Conservation (phyloP, 306 rosid genomes). For the Dryas alaskensis region DNA sequence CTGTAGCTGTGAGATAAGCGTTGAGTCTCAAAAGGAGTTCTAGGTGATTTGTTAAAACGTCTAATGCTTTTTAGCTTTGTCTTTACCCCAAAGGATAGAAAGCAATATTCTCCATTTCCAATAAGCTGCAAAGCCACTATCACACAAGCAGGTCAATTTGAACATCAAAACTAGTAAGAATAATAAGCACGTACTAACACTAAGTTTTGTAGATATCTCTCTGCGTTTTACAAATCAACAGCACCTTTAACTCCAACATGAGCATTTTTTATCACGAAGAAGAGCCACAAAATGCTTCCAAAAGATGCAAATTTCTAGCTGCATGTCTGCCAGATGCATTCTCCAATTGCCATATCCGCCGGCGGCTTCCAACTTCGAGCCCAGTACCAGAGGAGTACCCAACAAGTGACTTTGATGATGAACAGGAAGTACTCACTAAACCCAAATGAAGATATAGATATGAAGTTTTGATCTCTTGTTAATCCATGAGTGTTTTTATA, state of each 20-base stretch:
- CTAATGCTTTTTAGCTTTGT: constrained; percentile 47
- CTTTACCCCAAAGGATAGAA: constrained; percentile 72
- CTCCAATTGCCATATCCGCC: constrained; percentile 44
- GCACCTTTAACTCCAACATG: constrained; percentile 41
- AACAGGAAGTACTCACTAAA: constrained; percentile 51
- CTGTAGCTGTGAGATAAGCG: constrained; percentile 29
- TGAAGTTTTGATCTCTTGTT: neutral
- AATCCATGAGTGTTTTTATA: neutral
- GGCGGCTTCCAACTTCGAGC: constrained; percentile 35
- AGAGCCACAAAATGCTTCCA: constrained; percentile 51
- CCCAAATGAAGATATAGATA: neutral
- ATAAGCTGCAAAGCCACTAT: constrained; percentile 68
- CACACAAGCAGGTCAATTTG: constrained; percentile 42
- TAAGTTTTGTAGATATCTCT: constrained; percentile 25
- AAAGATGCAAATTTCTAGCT: constrained; percentile 50
- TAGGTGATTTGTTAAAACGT: constrained; percentile 30
- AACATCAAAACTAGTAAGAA: constrained; percentile 32
- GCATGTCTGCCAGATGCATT: constrained; percentile 59
- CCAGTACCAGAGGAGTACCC: constrained; percentile 56
- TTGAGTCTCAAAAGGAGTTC: constrained; percentile 21
- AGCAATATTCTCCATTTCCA: constrained; percentile 38
- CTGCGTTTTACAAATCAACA: constrained; percentile 19
- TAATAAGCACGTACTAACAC: neutral
- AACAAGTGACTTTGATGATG: constrained; percentile 60
- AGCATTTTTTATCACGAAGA: constrained; percentile 62